phyloP scores from a whole-genome alignment of 345 rosid genomes.

The Brassica nigra region DNA sequence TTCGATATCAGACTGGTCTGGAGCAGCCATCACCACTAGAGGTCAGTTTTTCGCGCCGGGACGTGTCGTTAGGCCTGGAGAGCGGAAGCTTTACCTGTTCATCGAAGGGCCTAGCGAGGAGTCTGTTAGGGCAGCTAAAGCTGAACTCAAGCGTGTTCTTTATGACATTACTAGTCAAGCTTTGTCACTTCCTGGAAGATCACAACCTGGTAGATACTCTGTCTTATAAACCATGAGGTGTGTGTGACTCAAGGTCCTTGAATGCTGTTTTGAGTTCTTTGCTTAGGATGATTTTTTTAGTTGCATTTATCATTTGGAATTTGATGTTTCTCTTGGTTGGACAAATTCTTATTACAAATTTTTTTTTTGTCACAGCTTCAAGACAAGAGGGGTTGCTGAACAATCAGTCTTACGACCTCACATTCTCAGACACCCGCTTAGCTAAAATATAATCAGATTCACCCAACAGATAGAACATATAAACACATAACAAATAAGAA shows the following conservation, averaged over 20 bases:
- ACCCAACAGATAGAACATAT: slow-evolving; percentile 14
- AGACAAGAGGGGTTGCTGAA: background rate
- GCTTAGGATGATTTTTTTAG: background rate
- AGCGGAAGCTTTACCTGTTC: slow-evolving; percentile 80
- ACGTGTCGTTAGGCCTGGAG: slow-evolving; percentile 56
- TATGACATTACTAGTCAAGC: slow-evolving; percentile 73
- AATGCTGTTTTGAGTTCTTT: slow-evolving; percentile 2
- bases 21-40: slow-evolving; percentile 83
- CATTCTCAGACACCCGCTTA: background rate
- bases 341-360: background rate
- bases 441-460: slow-evolving; percentile 2
- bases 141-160: slow-evolving; percentile 71
- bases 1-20: slow-evolving; percentile 78
- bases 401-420: background rate
- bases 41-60: slow-evolving; percentile 70
- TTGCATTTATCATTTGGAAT: background rate
- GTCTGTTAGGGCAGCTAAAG: slow-evolving; percentile 81
- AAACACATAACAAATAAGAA: background rate
- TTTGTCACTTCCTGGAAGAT: slow-evolving; percentile 63
- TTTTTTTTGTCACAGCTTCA: background rate
- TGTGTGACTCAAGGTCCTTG: slow-evolving; percentile 42
- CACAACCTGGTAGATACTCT: slow-evolving; percentile 80
- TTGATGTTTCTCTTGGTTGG: background rate
- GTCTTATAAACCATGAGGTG: slow-evolving; percentile 49
- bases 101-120: slow-evolving; percentile 75